Evolutionary conservation across 176 grass and related monocot species (phyloP).

Genomic region (Metroxylon sagu): DNA sequence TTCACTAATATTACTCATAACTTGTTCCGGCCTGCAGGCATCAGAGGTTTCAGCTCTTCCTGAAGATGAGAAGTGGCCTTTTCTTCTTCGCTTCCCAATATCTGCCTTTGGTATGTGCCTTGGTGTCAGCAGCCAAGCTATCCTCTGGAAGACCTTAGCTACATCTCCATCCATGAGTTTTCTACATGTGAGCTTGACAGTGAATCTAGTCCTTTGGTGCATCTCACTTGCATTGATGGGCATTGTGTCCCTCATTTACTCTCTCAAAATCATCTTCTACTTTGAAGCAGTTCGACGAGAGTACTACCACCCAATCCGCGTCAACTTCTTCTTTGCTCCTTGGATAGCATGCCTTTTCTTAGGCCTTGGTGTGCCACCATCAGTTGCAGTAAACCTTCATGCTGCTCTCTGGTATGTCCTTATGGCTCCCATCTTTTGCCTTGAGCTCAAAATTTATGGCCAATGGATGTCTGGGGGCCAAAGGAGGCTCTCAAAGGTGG

Average conservation of each 20-base stretch:
- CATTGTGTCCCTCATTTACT: constrained; percentile 54
- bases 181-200: constrained; percentile 46
- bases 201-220: constrained; percentile 64
- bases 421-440: constrained; percentile 73
- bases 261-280: constrained; percentile 72
- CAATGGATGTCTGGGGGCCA: constrained; percentile 90
- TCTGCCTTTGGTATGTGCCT: constrained; percentile 85
- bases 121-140: constrained; percentile 83
- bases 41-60: constrained; percentile 75
- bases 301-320: constrained; percentile 77
- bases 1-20: no score
- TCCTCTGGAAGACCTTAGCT: constrained; percentile 85
- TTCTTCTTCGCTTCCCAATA: constrained; percentile 85
- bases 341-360: constrained; percentile 84
- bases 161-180: constrained; percentile 41
- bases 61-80: constrained; percentile 81
- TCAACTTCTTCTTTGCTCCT: constrained; percentile 95
- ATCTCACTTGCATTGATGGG: constrained; percentile 37
- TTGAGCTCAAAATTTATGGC: constrained; percentile 93
- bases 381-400: background rate
- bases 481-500: constrained; percentile 66
- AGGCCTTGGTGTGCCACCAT: constrained; percentile 40
- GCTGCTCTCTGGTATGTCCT: constrained; percentile 46
- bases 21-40: constrained; percentile 17
- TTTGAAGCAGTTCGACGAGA: constrained; percentile 84